Conservation (phyloP, 1,284 basidiomycete species). For the Cutaneotrichosporon mucoides region DNA sequence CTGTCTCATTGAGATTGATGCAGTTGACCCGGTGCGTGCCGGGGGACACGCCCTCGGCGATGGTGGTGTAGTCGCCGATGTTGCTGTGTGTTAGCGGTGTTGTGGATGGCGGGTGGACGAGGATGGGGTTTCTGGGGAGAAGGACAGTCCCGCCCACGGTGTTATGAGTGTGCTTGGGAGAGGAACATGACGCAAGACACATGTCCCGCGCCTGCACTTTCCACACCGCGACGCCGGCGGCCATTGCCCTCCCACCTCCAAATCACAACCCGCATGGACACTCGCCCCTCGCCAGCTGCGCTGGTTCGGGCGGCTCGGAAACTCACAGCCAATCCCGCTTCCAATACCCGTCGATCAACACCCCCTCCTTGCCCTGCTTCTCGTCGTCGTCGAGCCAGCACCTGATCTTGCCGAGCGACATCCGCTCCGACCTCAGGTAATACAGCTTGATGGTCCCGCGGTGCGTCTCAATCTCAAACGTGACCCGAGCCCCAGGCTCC, state of each 20-base stretch:
- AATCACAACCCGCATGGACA: too few species aligned
- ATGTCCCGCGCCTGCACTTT: too few species aligned
- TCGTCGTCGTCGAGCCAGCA: conserved; percentile 44
- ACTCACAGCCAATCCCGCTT: conserved; percentile 4
- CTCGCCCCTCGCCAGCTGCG: too few species aligned
- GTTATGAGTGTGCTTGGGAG: too few species aligned
- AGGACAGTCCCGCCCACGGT: too few species aligned
- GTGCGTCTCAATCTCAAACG: conserved; percentile 39
- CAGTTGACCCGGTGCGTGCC: conserved; percentile 16
- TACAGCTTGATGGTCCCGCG: conserved; percentile 47
- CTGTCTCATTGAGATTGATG: conserved; percentile 14
- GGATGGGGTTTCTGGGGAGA: too few species aligned
- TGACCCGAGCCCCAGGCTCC: conserved; percentile 34
- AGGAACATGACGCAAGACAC: too few species aligned
- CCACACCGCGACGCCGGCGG: too few species aligned
- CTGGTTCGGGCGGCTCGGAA: too few species aligned
- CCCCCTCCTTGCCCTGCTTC: conserved; percentile 12
- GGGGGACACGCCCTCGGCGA: conserved; percentile 5
- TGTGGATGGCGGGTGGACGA: too few species aligned
- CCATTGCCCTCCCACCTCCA: too few species aligned
- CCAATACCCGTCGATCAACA: conserved; percentile 39
- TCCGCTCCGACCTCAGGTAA: conserved; percentile 36
- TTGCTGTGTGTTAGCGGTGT: conserved; percentile 14
- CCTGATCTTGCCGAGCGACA: conserved; percentile 43
- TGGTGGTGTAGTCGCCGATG: conserved; percentile 16